Conservation (phyloP, 2,329 filamentous ascomycete species). For the Raffaelea albimanens region DNA sequence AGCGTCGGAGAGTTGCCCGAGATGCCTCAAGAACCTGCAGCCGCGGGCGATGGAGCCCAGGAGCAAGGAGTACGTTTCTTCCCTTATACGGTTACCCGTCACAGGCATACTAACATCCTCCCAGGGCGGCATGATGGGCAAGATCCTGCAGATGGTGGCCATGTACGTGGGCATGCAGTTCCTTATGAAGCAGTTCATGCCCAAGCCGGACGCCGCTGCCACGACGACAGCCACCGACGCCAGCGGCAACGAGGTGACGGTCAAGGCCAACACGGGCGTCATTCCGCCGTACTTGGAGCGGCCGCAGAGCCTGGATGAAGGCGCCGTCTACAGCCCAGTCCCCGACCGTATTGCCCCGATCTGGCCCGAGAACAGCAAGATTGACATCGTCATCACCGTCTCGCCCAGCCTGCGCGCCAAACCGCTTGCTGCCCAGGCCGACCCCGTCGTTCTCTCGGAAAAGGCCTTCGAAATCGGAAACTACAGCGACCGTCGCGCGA, state of each 20-base stretch:
- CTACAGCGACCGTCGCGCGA: constrained; percentile 65
- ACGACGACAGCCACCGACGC: constrained; percentile 39
- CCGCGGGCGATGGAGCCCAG: constrained; percentile 6
- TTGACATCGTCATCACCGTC: constrained; percentile 81
- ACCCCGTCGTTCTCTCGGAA: constrained; percentile 69
- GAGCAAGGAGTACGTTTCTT: constrained; percentile 7
- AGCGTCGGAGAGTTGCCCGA: neutral
- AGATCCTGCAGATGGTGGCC: constrained; percentile 41
- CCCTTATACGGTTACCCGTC: too few relatives aligned
- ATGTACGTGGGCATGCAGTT: constrained; percentile 53
- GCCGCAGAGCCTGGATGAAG: constrained; percentile 49
- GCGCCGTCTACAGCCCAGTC: constrained; percentile 52
- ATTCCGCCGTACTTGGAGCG: constrained; percentile 59
- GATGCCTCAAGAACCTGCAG: constrained; percentile 10
- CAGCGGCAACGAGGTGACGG: constrained; percentile 41
- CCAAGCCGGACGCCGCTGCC: constrained; percentile 33
- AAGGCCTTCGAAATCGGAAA: constrained; percentile 71
- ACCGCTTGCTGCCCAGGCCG: constrained; percentile 54
- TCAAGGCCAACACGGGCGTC: constrained; percentile 37
- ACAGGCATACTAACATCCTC: neutral
- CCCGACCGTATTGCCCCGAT: constrained; percentile 73
- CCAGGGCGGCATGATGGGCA: constrained; percentile 28
- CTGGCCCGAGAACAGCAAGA: constrained; percentile 67
- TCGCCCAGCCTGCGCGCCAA: constrained; percentile 64
- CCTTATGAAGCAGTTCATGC: constrained; percentile 41